A percentile compares a stretch with the other conserved stretches of the same genome.
Conservation (phyloP, 345 rosid genomes). For the Boechera retrofracta region DNA sequence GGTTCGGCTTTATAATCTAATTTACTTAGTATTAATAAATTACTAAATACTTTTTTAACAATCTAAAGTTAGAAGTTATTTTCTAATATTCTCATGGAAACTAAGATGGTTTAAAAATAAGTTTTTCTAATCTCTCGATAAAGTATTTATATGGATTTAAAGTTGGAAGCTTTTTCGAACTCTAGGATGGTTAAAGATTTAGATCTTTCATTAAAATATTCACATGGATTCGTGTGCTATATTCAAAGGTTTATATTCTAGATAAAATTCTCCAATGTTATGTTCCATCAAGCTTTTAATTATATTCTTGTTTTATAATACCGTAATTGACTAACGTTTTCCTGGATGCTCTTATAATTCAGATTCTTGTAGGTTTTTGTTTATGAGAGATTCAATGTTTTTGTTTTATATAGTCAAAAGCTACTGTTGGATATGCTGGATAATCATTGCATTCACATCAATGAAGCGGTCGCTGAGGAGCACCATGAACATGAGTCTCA, state of each 20-base stretch:
- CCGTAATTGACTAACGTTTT: constrained; percentile 41
- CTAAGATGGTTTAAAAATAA: constrained; percentile 3
- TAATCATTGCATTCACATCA: constrained; percentile 90
- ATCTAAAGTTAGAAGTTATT: background rate
- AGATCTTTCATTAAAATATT: constrained; percentile 41
- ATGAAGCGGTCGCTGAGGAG: constrained; percentile 61
- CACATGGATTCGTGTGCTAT: constrained; percentile 40
- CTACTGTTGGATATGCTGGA: constrained; percentile 90
- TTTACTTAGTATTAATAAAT: constrained; percentile 1
- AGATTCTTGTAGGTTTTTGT: constrained; percentile 24
- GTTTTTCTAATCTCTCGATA: constrained; percentile 1
- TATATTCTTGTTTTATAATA: constrained; percentile 40
- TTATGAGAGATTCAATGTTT: constrained; percentile 20
- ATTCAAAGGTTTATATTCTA: constrained; percentile 45
- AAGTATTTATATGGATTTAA: constrained; percentile 24
- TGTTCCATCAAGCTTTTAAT: constrained; percentile 43
- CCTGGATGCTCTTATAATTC: constrained; percentile 25
- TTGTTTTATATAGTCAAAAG: constrained; percentile 57
- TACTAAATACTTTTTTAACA: too few relatives aligned
- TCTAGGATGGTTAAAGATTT: constrained; percentile 31
- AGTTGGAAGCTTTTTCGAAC: constrained; percentile 30
- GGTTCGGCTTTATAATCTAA: constrained; percentile 33
- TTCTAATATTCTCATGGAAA: constrained; percentile 10
- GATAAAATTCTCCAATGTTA: constrained; percentile 46
- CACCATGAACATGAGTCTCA: constrained; percentile 45